Evolutionary conservation across 257 asterid species (phyloP).

Genomic region (Rubia yunnanensis): DNA sequence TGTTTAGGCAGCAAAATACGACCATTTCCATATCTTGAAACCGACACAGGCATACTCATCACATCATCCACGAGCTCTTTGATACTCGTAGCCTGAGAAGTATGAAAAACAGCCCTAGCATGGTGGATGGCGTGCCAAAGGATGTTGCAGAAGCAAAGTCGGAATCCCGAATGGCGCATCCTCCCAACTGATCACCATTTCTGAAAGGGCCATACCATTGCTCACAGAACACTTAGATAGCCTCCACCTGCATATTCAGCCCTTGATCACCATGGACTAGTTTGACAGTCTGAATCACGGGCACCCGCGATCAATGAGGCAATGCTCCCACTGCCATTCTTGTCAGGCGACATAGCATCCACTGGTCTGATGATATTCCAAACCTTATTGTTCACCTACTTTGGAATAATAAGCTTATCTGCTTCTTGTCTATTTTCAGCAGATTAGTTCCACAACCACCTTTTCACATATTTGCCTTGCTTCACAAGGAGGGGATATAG

Average conservation of each 20-base stretch:
- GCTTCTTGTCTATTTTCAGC: too few relatives aligned
- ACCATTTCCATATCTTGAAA: constrained; percentile 30
- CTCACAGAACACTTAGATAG: constrained; percentile 56
- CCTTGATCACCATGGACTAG: too few relatives aligned
- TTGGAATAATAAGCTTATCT: too few relatives aligned
- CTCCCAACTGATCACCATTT: constrained; percentile 95
- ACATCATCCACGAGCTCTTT: constrained; percentile 36
- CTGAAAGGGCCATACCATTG: constrained; percentile 95
- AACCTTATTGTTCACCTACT: too few relatives aligned
- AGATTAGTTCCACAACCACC: too few relatives aligned
- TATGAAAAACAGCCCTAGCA: constrained; percentile 31
- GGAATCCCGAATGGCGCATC: constrained; percentile 76
- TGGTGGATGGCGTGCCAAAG: constrained; percentile 44
- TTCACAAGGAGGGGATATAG: too few relatives aligned
- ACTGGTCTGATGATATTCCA: constrained; percentile 38
- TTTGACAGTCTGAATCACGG: constrained; percentile 36
- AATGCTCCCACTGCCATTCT: constrained; percentile 41
- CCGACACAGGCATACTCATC: constrained; percentile 14
- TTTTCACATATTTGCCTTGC: too few relatives aligned
- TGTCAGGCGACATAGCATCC: constrained; percentile 51
- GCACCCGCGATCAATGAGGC: constrained; percentile 63
- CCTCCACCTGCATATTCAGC: constrained; percentile 20
- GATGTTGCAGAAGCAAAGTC: constrained; percentile 79
- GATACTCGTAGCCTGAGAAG: constrained; percentile 24
- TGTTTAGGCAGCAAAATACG: constrained; percentile 67